Base-by-base conservation (phyloP, 805 yeast genomes). In the Yarrowia sp. region DNA sequence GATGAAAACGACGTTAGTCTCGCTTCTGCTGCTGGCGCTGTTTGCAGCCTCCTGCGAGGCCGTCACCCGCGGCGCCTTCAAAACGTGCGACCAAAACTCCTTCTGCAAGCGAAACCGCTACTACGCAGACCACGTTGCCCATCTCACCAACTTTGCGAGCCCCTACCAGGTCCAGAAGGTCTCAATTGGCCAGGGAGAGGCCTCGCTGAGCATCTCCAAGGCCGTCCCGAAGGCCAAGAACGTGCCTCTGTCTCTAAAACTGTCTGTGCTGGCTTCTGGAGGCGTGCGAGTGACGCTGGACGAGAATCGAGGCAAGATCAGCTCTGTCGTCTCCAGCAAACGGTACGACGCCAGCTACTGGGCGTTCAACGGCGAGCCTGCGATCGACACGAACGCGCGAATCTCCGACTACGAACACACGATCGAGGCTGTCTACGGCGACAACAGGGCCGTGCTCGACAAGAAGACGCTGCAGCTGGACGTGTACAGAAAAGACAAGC, bases 51-150 rank as follows among this genome's bases (percentile, higher is more conserved):
- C 21, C 27, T 10, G 21, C 22, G 51, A 56, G 53, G 61, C 61
- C 10, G 61, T 56, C 16, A 42, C 49, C 12, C 49, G 51, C 16
- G 49, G 51, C 1, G 27, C 51, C 10, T 87, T 90, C 77, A 88
- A 90, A 70, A 82, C 78, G 13, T 92, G 98, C 72, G 83, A 78
- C 6, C 86, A 87, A 68, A 81, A 90, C 16, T 96, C 97, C 6
- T 91, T 92, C 70, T 92, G 98, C 70, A 74, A 79, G 55, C 80
- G 98, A 72, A 89, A 92, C 69, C 77, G 93, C 62, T 84, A 82
- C 63, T 90, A 81, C 70, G 88, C 90, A 1, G 64, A 69, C 2
- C 70, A 77, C 47, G 76, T 81, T 6, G 62, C 65, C 6, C 66
- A 66, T 66, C 0, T 63, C 51, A 16, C 65, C 68, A 0, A n/a